Evolutionary conservation across 495 filamentous ascomycete genomes (phyloP).

Genomic region (Chaetomium tenue): DNA sequence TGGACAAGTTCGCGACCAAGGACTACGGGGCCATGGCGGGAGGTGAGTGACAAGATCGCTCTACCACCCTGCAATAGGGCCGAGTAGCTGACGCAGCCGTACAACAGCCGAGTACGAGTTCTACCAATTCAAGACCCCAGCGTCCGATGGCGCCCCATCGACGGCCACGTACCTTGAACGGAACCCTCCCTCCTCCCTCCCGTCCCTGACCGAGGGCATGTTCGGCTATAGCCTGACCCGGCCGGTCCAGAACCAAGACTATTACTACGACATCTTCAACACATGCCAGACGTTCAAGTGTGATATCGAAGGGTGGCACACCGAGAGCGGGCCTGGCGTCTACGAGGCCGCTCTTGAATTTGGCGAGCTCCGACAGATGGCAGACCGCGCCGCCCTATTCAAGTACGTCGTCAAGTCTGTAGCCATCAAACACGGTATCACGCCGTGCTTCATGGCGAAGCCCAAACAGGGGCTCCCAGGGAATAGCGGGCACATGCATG

Average conservation of each 20-base stretch:
- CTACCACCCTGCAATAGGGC: neutral
- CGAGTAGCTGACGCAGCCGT: slow-evolving; percentile 14
- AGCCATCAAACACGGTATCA: slow-evolving; percentile 82
- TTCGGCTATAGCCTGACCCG: slow-evolving; percentile 96
- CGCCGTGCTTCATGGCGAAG: slow-evolving; percentile 99
- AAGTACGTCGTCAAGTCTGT: slow-evolving; percentile 91
- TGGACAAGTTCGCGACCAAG: slow-evolving; percentile 62
- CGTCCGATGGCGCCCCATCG: slow-evolving; percentile 60
- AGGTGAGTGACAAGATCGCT: slow-evolving; percentile 54
- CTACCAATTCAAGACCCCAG: slow-evolving; percentile 81
- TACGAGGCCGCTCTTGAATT: slow-evolving; percentile 94
- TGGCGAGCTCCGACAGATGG: slow-evolving; percentile 79
- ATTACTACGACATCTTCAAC: slow-evolving; percentile 88
- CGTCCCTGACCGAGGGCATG: slow-evolving; percentile 90
- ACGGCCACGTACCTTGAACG: slow-evolving; percentile 70
- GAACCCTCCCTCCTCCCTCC: slow-evolving; percentile 69
- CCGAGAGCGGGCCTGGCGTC: slow-evolving; percentile 92
- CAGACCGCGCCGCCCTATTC: slow-evolving; percentile 86
- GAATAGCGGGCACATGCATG: slow-evolving; percentile 92
- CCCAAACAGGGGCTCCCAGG: slow-evolving; percentile 85
- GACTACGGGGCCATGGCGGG: slow-evolving; percentile 87
- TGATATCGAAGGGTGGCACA: slow-evolving; percentile 94
- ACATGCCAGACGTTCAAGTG: slow-evolving; percentile 78
- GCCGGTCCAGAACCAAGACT: slow-evolving; percentile 88
- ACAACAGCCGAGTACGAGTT: slow-evolving; percentile 90